Evolutionary conservation across 495 filamentous ascomycete genomes (phyloP).

Genomic region (Stereocaulon alpinum): DNA sequence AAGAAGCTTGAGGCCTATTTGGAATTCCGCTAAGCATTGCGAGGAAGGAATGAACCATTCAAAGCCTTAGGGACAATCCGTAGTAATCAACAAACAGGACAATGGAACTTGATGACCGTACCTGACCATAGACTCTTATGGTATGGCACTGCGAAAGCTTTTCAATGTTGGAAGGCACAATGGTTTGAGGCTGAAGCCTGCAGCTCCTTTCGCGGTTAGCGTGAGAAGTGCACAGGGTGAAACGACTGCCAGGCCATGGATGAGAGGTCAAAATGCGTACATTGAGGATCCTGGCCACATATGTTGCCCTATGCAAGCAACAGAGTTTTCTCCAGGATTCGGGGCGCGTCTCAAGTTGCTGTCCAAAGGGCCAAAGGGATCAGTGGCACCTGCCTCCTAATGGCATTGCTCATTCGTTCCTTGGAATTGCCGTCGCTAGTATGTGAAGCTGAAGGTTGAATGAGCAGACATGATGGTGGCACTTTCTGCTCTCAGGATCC

Average conservation of each 20-base stretch:
- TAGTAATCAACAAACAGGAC: too few relatives aligned
- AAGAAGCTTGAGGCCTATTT: too few relatives aligned
- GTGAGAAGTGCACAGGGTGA: not conserved
- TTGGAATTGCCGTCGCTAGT: too few relatives aligned
- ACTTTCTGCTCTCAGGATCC: not conserved
- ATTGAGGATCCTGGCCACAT: not conserved
- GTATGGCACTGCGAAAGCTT: too few relatives aligned
- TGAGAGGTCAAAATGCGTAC: not conserved
- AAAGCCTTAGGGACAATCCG: too few relatives aligned
- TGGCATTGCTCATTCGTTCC: not conserved
- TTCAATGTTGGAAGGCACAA: too few relatives aligned
- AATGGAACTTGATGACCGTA: too few relatives aligned
- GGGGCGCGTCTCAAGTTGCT: not conserved
- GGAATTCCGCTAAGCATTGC: too few relatives aligned
- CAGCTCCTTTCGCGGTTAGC: not conserved
- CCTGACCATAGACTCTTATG: too few relatives aligned
- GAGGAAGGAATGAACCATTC: too few relatives aligned
- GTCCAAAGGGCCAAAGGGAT: not conserved
- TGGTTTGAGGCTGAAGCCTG: not conserved
- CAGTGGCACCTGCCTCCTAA: not conserved
- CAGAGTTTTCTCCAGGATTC: conserved; percentile 1
- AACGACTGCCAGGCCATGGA: not conserved
- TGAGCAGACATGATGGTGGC: not conserved
- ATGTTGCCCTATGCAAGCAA: conserved; percentile 8
- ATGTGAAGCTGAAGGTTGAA: not conserved